phyloP scores from a whole-genome alignment of 2,329 filamentous ascomycete genomes.

The Cordyceps javanica region DNA sequence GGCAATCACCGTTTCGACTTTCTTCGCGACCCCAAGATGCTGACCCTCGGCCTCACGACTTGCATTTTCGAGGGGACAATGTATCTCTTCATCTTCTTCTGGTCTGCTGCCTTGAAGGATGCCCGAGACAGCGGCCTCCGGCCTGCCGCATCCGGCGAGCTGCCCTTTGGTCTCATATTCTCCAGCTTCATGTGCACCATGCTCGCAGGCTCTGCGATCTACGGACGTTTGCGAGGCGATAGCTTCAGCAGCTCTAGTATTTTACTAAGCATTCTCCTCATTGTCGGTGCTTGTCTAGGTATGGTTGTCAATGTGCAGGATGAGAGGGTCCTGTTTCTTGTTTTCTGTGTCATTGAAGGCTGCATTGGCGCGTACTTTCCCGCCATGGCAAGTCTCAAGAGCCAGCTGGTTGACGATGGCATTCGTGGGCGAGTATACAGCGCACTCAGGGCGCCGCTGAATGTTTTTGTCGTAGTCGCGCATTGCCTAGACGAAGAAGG shows the following conservation, averaged over 20 bases:
- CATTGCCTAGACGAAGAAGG: conserved; percentile 41
- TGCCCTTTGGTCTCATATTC: conserved; percentile 46
- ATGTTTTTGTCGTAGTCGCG: conserved; percentile 44
- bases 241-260: not conserved
- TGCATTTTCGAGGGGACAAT: conserved; percentile 56
- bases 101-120: conserved; percentile 48
- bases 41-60: conserved; percentile 45
- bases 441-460: conserved; percentile 50
- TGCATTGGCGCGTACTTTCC: conserved; percentile 55
- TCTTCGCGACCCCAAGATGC: conserved; percentile 27
- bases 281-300: conserved; percentile 32
- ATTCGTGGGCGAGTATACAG: conserved; percentile 50
- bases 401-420: conserved; percentile 46
- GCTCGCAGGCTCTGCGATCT: conserved; percentile 44
- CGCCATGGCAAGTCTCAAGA: conserved; percentile 48
- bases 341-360: conserved; percentile 50
- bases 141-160: conserved; percentile 18
- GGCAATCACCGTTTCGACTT: not conserved
- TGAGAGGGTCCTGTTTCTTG: conserved; percentile 44
- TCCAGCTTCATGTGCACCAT: conserved; percentile 51
- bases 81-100: conserved; percentile 59
- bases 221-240: not conserved
- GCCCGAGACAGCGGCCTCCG: conserved; percentile 24
- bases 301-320: conserved; percentile 35
- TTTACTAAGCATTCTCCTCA: conserved; percentile 19